Conservation (phyloP, 257 asterid genomes). For the Salvia miltiorrhiza region DNA sequence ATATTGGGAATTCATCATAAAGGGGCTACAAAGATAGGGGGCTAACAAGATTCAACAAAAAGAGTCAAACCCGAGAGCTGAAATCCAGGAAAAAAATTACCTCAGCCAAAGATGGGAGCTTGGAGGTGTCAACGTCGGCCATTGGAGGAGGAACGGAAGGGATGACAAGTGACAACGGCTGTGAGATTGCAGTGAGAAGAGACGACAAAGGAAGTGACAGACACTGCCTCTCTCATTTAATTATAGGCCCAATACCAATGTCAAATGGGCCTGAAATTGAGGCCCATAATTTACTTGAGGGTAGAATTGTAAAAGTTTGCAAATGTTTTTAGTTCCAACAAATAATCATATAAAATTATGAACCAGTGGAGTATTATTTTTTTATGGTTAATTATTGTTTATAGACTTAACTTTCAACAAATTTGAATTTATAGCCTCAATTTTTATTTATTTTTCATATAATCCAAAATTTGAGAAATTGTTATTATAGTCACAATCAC, state of each 20-base stretch:
- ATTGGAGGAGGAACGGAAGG: conserved; percentile 26
- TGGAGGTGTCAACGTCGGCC: conserved; percentile 53
- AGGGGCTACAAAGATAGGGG: background rate
- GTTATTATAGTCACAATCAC: too few relatives aligned
- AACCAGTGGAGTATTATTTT: too few relatives aligned
- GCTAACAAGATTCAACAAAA: background rate
- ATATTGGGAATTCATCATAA: background rate
- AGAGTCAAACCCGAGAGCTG: background rate
- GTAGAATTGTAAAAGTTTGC: too few relatives aligned
- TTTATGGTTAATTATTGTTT: too few relatives aligned
- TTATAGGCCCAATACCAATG: background rate
- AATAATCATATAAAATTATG: too few relatives aligned
- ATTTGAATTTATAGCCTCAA: too few relatives aligned
- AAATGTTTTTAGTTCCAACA: too few relatives aligned
- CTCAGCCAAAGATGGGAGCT: conserved; percentile 51
- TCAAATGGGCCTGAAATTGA: background rate
- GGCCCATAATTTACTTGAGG: background rate
- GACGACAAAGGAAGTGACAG: background rate
- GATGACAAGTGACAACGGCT: conserved; percentile 28
- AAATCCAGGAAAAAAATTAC: conserved; percentile 18
- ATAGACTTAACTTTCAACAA: too few relatives aligned
- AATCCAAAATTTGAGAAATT: too few relatives aligned
- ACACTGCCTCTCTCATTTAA: background rate
- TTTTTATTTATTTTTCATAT: too few relatives aligned
- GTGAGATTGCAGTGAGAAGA: background rate